Base-by-base conservation (phyloP, 2,329 filamentous ascomycete genomes). In the Hymenoscyphus fraxineus region DNA sequence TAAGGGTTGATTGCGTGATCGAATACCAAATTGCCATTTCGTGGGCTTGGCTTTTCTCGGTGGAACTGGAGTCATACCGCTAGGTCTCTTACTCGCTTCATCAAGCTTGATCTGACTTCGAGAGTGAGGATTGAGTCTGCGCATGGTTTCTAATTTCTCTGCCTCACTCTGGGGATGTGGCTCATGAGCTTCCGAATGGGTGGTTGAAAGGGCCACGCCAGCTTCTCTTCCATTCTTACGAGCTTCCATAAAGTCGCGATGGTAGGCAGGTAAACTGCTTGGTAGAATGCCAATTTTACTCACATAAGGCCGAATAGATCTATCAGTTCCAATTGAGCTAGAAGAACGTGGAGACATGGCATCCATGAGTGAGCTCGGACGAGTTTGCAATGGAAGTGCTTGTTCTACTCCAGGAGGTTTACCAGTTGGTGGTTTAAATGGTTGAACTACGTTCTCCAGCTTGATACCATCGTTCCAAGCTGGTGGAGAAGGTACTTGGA, bases 11-110 rank as follows among this genome's bases (percentile, higher is more conserved):
- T 98, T 99, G 59, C 95, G 88, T 57, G 92, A 97, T 44, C 95
- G 87, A 67, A 99, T 99, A 64, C 95, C 95, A 75, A 99, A 99
- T 76, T 99, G 95, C 95, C 95, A 99, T 69, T 94, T 92, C 16
- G 93, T 91, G 0, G 90, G 90, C 73, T 91, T 93, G 5, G 83
- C 79, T 76, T 91, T 93, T 80, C 91, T 92, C 3, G 81, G 76
- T 2, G 87, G 85, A 58, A 88, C 83, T 0, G 85, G 86, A 2
- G 86, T 89, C 79, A 89, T 82, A 22, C 83, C 82, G 64, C 87
- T 84, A 3, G 86, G 86, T 44, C 85, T 81, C 68, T 79, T 85
- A 74, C 74, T 84, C 64, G 77, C 82, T 73, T 85, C 88, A 68
- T 94, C 89, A 2, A 92, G 78, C 61, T 88, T 86, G 32, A 90